Conservation (phyloP, 2,329 filamentous ascomycete species). For the Aspergillus hortae region DNA sequence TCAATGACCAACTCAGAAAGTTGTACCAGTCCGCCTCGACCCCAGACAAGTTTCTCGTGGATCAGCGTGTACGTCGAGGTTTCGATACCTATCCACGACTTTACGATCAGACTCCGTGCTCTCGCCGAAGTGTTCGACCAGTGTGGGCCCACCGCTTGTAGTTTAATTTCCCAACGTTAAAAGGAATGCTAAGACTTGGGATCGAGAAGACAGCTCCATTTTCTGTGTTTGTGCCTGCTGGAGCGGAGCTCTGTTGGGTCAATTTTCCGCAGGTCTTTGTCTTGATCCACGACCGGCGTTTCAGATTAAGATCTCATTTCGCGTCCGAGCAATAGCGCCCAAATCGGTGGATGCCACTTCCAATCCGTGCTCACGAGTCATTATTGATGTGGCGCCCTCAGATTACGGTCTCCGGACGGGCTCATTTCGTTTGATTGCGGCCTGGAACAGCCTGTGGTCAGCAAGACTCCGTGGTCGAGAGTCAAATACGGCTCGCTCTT, state of each 20-base stretch:
- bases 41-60: no score
- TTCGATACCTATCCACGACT: neutral
- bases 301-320: constrained; percentile 25
- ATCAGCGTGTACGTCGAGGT: no score
- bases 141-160: neutral
- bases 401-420: constrained; percentile 1
- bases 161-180: constrained; percentile 5
- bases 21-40: no score
- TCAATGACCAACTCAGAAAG: neutral
- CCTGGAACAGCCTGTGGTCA: neutral
- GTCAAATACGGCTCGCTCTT: neutral
- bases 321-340: constrained; percentile 4
- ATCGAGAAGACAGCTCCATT: neutral
- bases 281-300: constrained; percentile 20
- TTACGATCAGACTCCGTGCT: neutral
- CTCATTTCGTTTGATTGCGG: constrained; percentile 17
- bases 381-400: constrained; percentile 7
- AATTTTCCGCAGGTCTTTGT: neutral
- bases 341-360: constrained; percentile 3
- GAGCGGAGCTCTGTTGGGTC: neutral
- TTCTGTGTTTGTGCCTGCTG: neutral
- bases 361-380: constrained; percentile 1
- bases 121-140: neutral
- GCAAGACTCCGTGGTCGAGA: neutral
- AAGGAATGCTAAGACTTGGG: constrained; percentile 1